Percentiles rank a stretch among this genome's conserved stretches.
phyloP scores from a whole-genome alignment of 768 basidiomycete species.

The Mycena albidolilacea region DNA sequence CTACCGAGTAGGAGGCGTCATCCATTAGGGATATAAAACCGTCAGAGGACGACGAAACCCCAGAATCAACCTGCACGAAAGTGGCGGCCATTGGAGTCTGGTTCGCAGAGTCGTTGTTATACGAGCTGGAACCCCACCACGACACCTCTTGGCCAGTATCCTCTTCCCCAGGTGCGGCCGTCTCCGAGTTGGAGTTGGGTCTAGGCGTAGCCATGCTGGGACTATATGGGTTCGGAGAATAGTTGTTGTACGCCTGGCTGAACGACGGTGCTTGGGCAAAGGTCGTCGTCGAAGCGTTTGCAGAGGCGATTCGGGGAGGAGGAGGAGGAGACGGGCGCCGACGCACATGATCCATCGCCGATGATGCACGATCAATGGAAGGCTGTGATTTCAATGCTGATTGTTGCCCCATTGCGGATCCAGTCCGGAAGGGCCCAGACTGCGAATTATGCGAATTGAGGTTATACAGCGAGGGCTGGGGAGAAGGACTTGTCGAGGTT shows the following conservation, averaged over 20 bases:
- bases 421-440: conserved; percentile 61
- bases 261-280: conserved; percentile 62
- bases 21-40: conserved; percentile 92
- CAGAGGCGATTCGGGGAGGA: conserved; percentile 65
- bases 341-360: conserved; percentile 82
- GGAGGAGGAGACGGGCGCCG: conserved; percentile 67
- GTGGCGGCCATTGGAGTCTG: conserved; percentile 79
- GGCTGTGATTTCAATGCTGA: conserved; percentile 61
- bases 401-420: conserved; percentile 77
- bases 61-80: conserved; percentile 70
- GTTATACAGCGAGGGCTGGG: conserved; percentile 70
- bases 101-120: conserved; percentile 51
- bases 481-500: conserved; percentile 83
- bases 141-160: conserved; percentile 55
- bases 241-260: conserved; percentile 54
- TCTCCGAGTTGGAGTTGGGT: conserved; percentile 44
- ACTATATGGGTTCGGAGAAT: conserved; percentile 52
- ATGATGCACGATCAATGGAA: conserved; percentile 80
- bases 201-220: conserved; percentile 53
- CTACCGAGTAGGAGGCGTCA: conserved; percentile 60
- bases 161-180: conserved; percentile 40
- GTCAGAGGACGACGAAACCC: conserved; percentile 59
- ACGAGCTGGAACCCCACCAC: conserved; percentile 76
- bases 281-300: conserved; percentile 65
- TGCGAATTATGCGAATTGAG: conserved; percentile 43